Percentiles rank a stretch among this genome's conserved stretches.
These are phyloP conservation scores for Fonsecaea pedrosoi DNA, from an alignment of 2,329 filamentous ascomycete genomes.

Conservation along the genomic window DNA sequence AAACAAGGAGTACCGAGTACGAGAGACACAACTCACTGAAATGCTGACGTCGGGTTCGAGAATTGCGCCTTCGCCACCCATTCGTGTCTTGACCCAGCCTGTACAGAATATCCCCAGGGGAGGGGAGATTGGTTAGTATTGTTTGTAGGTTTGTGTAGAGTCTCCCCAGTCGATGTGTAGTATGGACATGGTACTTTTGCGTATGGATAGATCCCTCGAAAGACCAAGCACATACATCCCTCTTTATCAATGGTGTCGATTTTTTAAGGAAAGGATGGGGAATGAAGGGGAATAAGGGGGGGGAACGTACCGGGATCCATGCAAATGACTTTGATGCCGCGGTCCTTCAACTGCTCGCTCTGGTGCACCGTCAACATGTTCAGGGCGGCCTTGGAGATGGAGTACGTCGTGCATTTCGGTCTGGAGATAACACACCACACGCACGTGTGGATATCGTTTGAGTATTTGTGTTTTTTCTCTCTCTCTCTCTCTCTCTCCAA, in stretches of 20 bases:
- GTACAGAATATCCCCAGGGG: not conserved
- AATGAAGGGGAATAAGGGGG: too few relatives aligned
- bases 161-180: too few relatives aligned
- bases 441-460: not conserved
- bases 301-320: slow-evolving; percentile 50
- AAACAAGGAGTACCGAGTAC: not conserved
- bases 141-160: too few relatives aligned
- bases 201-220: too few relatives aligned
- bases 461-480: too few relatives aligned
- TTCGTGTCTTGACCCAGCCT: slow-evolving; percentile 53
- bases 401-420: slow-evolving; percentile 43
- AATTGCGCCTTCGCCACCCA: slow-evolving; percentile 52
- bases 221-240: too few relatives aligned
- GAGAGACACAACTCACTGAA: slow-evolving; percentile 26
- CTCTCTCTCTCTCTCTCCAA: not conserved
- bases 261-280: too few relatives aligned
- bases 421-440: not conserved
- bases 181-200: too few relatives aligned
- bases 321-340: slow-evolving; percentile 46
- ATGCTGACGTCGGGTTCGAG: slow-evolving; percentile 49
- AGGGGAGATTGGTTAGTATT: too few relatives aligned
- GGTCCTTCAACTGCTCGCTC: slow-evolving; percentile 47
- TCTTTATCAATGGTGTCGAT: too few relatives aligned
- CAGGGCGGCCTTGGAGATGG: slow-evolving; percentile 53
- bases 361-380: slow-evolving; percentile 55